phyloP scores from a whole-genome alignment of 495 filamentous ascomycete genomes.

The Xylaria intraflava region DNA sequence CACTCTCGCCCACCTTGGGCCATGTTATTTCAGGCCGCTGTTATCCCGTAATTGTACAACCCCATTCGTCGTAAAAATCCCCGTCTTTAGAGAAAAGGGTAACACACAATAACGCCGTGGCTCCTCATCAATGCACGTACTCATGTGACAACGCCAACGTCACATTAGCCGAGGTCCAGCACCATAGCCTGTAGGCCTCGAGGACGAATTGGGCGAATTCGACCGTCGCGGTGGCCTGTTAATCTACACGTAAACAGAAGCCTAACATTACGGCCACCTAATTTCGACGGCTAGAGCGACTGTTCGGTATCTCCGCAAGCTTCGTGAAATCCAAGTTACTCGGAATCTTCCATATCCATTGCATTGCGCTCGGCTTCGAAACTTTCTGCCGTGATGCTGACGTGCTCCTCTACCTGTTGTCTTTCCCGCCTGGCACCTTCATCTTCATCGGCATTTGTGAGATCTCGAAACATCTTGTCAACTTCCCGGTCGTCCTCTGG shows the following conservation, averaged over 20 bases:
- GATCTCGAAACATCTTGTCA: slow-evolving; percentile 47
- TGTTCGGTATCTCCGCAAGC: background rate
- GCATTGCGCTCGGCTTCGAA: slow-evolving; percentile 33
- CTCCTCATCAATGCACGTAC: slow-evolving; percentile 1
- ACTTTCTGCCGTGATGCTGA: slow-evolving; percentile 28
- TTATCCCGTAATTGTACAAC: slow-evolving; percentile 20
- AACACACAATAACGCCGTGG: background rate
- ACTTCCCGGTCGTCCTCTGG: slow-evolving; percentile 40
- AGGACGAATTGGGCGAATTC: background rate
- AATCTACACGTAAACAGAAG: background rate
- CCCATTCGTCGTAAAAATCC: background rate
- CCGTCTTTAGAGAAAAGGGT: background rate
- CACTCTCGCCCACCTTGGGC: slow-evolving; percentile 1
- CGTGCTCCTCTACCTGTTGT: slow-evolving; percentile 17
- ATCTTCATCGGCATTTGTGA: slow-evolving; percentile 47
- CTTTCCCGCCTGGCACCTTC: slow-evolving; percentile 30
- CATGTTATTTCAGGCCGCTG: background rate
- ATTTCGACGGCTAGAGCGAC: background rate
- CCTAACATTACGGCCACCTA: background rate
- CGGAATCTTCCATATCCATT: slow-evolving; percentile 33
- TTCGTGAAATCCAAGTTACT: slow-evolving; percentile 3
- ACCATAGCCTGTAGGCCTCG: background rate
- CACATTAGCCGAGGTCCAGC: background rate
- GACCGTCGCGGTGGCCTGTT: background rate
- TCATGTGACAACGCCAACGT: background rate